Base-by-base conservation (phyloP, 768 basidiomycete genomes). In the Tricholoma bakamatsutake region DNA sequence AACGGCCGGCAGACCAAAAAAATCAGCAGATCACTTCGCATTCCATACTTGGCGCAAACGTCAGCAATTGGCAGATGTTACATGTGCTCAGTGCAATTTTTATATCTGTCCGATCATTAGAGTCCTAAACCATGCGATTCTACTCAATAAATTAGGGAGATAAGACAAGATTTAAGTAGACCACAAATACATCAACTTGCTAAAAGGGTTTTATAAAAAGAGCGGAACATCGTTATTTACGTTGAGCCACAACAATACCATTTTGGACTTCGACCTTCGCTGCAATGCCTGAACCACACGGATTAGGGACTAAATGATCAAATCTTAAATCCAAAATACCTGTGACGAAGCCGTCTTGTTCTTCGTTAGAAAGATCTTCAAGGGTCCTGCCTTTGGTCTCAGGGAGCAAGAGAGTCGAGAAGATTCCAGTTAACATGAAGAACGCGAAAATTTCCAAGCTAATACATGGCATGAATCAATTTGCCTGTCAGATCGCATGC, bases 371-470 rank as follows among this genome's bases (percentile, higher is more conserved):
- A 18, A 90, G 74, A 13, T 85, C 85, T 70, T 91, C 89, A 17
- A 91, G 76, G 5, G 79, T 67, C 68, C 63, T 72, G 40, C 74
- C 72, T 69, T 82, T 93, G 46, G 92, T 92, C 73, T 93, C 92
- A 34, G 88, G 87, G 10, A 93, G 66, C 12, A 93, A 78, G 13
- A 91, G 71, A 0, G 90, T 92, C 6, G 92, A 90, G 73, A 85
- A 80, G 57, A 93, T 77, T 45, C 91, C 91, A 1, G 88, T 91
- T 54, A 91, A 69, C 90, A 91, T 93, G 76, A 92, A 92, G 54
- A 90, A 71, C 11, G 90, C 90, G 59, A 93, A 89, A 53, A 93
- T 82, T 70, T 92, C 80, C 50, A 93, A 73, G 61, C 85, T 87
- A 52, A 2, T 39, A 51, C 7, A 27, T 31, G 62, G 58, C 7